Evolutionary conservation across 148 eudicot genomes (phyloP), one percentile per base, ranked within the genome.

Genomic region (Simmondsia chinensis): DNA sequence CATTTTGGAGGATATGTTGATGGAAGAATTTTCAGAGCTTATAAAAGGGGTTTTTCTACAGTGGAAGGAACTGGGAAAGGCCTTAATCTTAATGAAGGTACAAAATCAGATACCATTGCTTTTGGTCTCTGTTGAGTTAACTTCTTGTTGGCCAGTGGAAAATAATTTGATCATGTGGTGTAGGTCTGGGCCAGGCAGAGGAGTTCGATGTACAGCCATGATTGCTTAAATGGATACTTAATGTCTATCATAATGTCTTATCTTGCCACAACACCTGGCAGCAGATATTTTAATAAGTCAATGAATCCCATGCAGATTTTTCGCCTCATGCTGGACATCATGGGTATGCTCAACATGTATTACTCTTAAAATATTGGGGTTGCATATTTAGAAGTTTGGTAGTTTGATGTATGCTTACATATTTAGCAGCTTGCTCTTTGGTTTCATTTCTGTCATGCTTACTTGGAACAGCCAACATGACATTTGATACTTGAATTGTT

Each of bases 161-260:
- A 44, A 6, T 57, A 48, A 8, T 64, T 35, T 70, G 29, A 39
- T 45, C 4, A 37, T 24, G 16, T 75, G 53, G 10, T 82, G 46
- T 57, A 91, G 97, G 82, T 85, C 27, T 91, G 95, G 97, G 94
- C 95, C 54, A 86, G 94, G 41, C 91, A 85, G 40, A 79, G 94
- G 64, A 69, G 81, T 68, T 74, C 85, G 33, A 49, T 85, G 42
- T 68, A 64, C 62, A 46, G 71, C 49, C 67, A 82, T 68, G 95
- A 91, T 69, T 82, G 94, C 70, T 48, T 91, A 39, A 82, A 58
- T 72, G 97, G 94, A 46, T 75, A 72, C 45, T 52, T 82, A 30
- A 58, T 91, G 14, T 56, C 97, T 42, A 61, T 77, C 34, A 61
- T 91, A 41, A 28, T 91, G 65, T 68, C 68, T 21, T 85, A 85